Evolutionary conservation across 2,329 filamentous ascomycete species (phyloP).

Genomic region (Monilinia laxa): DNA sequence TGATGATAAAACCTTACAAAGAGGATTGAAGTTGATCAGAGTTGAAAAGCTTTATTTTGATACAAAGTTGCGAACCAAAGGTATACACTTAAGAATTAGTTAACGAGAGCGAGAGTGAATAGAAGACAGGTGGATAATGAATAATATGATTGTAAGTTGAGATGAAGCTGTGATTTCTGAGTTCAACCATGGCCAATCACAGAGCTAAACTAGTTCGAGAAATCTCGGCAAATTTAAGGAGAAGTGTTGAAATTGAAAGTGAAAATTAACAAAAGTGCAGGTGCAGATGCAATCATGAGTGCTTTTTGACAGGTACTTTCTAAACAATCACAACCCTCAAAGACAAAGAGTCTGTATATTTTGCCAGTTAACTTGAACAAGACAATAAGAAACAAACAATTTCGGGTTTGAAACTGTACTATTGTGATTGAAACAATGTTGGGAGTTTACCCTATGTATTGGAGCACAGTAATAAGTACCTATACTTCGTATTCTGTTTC

Average conservation of each 20-base stretch:
- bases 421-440: not conserved
- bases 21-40: not conserved
- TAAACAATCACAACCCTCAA: not conserved
- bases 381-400: not conserved
- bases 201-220: too few species aligned
- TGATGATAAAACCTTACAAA: not conserved
- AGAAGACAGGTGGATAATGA: not conserved
- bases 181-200: not conserved
- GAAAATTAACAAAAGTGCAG: not conserved
- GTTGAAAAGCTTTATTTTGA: not conserved
- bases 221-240: conserved; percentile 2
- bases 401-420: not conserved
- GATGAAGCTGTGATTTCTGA: not conserved
- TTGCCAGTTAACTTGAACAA: not conserved
- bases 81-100: not conserved
- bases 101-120: conserved; percentile 14
- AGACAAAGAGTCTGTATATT: not conserved
- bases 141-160: not conserved
- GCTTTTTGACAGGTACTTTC: not conserved
- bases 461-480: not conserved
- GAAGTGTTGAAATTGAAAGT: not conserved
- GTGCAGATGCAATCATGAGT: not conserved
- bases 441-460: not conserved
- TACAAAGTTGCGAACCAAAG: not conserved
- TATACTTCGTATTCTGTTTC: not conserved